Conservation (phyloP, 2,329 filamentous ascomycete genomes). For the Colletotrichum salicis region DNA sequence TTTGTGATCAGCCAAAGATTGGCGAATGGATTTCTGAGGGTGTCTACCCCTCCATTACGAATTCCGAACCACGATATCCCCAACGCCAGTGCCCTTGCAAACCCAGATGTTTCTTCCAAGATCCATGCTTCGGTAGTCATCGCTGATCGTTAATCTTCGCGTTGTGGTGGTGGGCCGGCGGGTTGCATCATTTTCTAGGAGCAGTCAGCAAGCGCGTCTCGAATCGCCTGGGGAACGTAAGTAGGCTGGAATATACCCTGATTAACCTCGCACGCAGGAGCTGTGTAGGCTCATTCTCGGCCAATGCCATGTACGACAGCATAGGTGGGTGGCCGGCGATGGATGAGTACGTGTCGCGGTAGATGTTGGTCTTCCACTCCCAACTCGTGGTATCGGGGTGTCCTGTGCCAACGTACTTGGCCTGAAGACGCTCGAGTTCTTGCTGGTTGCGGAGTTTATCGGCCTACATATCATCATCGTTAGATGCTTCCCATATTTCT, state of each 20-base stretch:
- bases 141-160: constrained; percentile 52
- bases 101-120: background rate
- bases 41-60: constrained; percentile 24
- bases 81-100: constrained; percentile 17
- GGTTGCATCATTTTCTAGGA: constrained; percentile 75
- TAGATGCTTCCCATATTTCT: background rate
- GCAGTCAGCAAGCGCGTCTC: background rate
- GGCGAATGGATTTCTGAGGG: constrained; percentile 61
- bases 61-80: constrained; percentile 3
- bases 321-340: constrained; percentile 91
- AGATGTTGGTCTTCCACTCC: constrained; percentile 97
- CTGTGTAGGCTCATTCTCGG: constrained; percentile 84
- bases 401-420: constrained; percentile 94
- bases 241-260: constrained; percentile 61
- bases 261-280: constrained; percentile 84
- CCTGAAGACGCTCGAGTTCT: constrained; percentile 95
- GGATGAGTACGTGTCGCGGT: constrained; percentile 90
- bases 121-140: background rate
- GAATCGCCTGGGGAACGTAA: background rate
- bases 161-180: constrained; percentile 65
- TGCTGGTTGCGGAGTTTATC: constrained; percentile 98
- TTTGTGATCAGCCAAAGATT: constrained; percentile 16
- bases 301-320: constrained; percentile 88
- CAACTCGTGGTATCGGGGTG: constrained; percentile 97
- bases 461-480: constrained; percentile 64